Percentiles rank a stretch among this genome's conserved stretches.
Evolutionary conservation across 2,329 filamentous ascomycete genomes (phyloP).

Genomic region (Clarireedia homoeocarpa): DNA sequence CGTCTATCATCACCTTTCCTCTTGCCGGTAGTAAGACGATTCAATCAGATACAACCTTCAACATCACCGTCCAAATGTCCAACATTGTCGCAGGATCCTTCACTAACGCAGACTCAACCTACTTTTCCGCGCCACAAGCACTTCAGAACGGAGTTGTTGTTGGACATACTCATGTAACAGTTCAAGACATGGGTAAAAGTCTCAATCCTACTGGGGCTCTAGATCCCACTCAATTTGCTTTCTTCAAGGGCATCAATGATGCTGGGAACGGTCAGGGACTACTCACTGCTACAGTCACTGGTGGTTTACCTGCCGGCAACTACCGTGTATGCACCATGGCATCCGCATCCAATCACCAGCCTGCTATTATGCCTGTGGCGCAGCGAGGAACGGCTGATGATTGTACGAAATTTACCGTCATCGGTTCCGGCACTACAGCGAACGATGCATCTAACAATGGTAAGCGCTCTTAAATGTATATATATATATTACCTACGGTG

Average conservation of each 20-base stretch:
- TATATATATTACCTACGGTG: background rate
- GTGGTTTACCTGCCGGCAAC: conserved; percentile 35
- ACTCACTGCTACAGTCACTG: conserved; percentile 31
- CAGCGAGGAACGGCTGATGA: conserved; percentile 39
- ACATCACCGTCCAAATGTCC: conserved; percentile 29
- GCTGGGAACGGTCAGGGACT: conserved; percentile 33
- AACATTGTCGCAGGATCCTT: conserved; percentile 33
- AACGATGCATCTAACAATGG: conserved; percentile 16
- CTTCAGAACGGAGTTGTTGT: conserved; percentile 29
- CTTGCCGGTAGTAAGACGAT: conserved; percentile 18
- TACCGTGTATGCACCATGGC: conserved; percentile 39
- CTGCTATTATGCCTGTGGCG: conserved; percentile 37
- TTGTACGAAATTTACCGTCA: conserved; percentile 37
- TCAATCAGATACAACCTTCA: conserved; percentile 24
- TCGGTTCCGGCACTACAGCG: conserved; percentile 16
- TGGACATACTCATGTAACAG: conserved; percentile 34
- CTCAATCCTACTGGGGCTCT: conserved; percentile 27
- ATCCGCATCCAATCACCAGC: conserved; percentile 36
- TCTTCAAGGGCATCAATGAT: conserved; percentile 38
- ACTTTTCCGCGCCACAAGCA: conserved; percentile 33
- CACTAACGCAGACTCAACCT: conserved; percentile 33
- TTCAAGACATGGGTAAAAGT: conserved; percentile 31
- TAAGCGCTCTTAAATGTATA: background rate
- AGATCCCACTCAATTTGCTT: conserved; percentile 30
- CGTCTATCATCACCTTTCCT: conserved; percentile 24